Evolutionary conservation across 2,329 filamentous ascomycete genomes (phyloP).

Genomic region (Beauveria asiatica): DNA sequence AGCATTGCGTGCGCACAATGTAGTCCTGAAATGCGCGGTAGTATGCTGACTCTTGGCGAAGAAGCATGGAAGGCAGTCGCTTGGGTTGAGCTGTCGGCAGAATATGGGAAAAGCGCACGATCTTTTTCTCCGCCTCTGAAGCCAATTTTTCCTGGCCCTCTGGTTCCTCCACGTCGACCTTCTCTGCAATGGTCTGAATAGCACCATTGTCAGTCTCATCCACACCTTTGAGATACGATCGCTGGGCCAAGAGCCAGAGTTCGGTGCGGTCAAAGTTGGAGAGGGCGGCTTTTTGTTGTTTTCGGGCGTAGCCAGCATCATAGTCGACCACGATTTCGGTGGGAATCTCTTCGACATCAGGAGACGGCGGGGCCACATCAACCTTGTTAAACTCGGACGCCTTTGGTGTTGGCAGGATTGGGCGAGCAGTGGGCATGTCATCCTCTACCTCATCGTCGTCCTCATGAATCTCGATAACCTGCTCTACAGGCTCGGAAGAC

Average conservation of each 20-base stretch:
- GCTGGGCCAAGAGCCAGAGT: conserved; percentile 78
- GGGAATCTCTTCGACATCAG: conserved; percentile 46
- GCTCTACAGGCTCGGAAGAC: conserved; percentile 50
- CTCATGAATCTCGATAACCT: conserved; percentile 52
- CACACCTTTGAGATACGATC: conserved; percentile 63
- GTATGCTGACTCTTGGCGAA: conserved; percentile 66
- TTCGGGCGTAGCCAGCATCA: conserved; percentile 65
- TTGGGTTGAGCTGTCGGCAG: conserved; percentile 38
- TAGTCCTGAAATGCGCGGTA: conserved; percentile 79
- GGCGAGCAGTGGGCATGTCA: conserved; percentile 60
- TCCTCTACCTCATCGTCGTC: conserved; percentile 42
- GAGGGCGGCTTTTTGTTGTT: conserved; percentile 61
- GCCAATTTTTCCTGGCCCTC: conserved; percentile 17
- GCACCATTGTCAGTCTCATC: conserved; percentile 36
- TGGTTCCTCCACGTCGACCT: conserved; percentile 23
- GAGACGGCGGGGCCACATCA: conserved; percentile 29
- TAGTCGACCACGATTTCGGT: conserved; percentile 62
- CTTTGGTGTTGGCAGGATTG: conserved; percentile 26
- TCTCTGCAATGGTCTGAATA: conserved; percentile 29
- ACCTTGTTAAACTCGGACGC: conserved; percentile 25
- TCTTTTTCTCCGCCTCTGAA: conserved; percentile 49
- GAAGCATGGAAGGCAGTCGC: conserved; percentile 43
- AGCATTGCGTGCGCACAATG: conserved; percentile 53
- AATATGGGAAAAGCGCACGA: conserved; percentile 62
- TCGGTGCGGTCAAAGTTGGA: conserved; percentile 79